A percentile compares a stretch with the other conserved stretches of the same genome.
phyloP scores from a whole-genome alignment of 331 rosid genomes.

The Erythrophleum ivorense region DNA sequence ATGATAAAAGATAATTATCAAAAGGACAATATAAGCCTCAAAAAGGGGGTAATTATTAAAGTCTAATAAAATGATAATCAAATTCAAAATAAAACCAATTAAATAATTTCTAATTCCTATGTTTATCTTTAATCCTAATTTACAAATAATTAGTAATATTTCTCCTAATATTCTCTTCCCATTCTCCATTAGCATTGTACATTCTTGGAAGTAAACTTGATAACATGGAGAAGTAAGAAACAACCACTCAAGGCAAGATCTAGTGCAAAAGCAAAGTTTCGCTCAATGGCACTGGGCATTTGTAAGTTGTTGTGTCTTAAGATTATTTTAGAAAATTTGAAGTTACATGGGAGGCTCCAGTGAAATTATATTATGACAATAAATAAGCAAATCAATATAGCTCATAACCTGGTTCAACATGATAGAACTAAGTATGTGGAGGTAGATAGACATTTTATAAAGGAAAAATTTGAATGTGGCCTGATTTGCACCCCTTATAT shows the following conservation, averaged over 20 bases:
- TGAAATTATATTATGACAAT: neutral
- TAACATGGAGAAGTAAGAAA: neutral
- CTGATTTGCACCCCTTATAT: neutral
- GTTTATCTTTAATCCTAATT: too few relatives aligned
- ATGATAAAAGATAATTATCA: too few relatives aligned
- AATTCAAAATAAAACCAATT: too few relatives aligned
- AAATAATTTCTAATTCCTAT: too few relatives aligned
- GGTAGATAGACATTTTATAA: neutral
- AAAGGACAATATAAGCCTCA: too few relatives aligned
- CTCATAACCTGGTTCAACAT: neutral
- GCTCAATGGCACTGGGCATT: neutral
- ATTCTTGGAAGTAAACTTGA: neutral
- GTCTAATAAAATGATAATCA: too few relatives aligned
- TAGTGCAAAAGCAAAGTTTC: neutral
- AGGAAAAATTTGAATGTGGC: neutral
- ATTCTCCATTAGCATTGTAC: neutral
- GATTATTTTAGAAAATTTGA: neutral
- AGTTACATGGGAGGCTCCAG: neutral
- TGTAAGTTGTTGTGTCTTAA: neutral
- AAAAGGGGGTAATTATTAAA: too few relatives aligned
- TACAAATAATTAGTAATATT: too few relatives aligned
- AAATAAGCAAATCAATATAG: neutral
- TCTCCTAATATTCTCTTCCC: too few relatives aligned
- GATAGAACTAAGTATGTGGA: neutral
- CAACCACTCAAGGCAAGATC: neutral